phyloP scores from a whole-genome alignment of 108 stramenopile genomes.

The Discostella stelligeroides region DNA sequence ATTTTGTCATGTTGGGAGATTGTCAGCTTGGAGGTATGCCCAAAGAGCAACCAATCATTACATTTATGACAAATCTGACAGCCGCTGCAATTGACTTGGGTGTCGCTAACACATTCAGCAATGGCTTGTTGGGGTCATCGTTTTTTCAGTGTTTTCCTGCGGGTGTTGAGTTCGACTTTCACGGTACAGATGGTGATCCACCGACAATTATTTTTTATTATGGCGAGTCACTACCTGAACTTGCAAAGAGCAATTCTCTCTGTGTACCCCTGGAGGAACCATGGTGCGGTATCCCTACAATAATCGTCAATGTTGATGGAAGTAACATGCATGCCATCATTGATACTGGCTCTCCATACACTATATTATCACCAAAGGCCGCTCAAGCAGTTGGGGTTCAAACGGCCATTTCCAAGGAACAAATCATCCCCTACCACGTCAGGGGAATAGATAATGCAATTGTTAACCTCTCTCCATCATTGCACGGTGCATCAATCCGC shows the following conservation, averaged over 20 bases:
- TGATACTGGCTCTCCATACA: conserved; percentile 32
- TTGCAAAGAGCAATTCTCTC: conserved; percentile 14
- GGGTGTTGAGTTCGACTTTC: conserved; percentile 40
- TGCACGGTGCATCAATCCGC: neutral
- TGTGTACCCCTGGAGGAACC: conserved; percentile 14
- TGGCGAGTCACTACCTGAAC: conserved; percentile 9
- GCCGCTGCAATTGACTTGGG: conserved; percentile 17
- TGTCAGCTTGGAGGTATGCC: conserved; percentile 22
- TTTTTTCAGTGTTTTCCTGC: conserved; percentile 29
- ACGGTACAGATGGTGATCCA: conserved; percentile 29
- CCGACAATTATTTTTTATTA: conserved; percentile 37
- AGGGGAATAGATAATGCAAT: conserved; percentile 88
- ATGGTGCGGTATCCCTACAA: conserved; percentile 15
- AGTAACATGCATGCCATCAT: conserved; percentile 18
- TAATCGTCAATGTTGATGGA: conserved; percentile 25
- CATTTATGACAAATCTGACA: conserved; percentile 30
- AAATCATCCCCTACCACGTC: conserved; percentile 92
- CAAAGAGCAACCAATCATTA: conserved; percentile 1
- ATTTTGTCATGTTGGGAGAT: conserved; percentile 26
- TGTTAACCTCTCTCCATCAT: conserved; percentile 18
- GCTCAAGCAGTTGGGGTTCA: conserved; percentile 19
- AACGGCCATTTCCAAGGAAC: conserved; percentile 52
- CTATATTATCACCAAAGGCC: conserved; percentile 14
- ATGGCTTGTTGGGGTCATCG: conserved; percentile 17
- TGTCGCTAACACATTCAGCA: conserved; percentile 5